phyloP scores from a whole-genome alignment of 768 basidiomycete species.

The Floccularia luteovirens region DNA sequence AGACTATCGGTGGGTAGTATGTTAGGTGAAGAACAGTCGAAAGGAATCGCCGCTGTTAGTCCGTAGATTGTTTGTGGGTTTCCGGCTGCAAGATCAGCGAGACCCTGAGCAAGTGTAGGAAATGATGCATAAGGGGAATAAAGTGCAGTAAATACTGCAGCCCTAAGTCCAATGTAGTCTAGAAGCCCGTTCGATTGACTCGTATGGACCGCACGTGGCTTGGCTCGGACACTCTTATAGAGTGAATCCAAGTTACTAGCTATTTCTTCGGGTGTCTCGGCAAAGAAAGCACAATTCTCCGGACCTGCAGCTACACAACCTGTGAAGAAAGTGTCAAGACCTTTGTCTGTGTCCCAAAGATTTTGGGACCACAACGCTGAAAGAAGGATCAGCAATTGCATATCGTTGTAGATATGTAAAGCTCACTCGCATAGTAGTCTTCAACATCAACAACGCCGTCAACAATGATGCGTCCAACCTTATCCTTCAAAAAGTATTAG shows the following conservation, averaged over 20 bases:
- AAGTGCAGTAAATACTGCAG: conserved; percentile 20
- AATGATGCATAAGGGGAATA: conserved; percentile 27
- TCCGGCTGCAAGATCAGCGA: conserved; percentile 25
- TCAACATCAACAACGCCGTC: conserved; percentile 34
- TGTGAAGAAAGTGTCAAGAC: conserved; percentile 23
- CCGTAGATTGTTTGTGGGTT: conserved; percentile 19
- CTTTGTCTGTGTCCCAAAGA: conserved; percentile 28
- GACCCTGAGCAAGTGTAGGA: conserved; percentile 21
- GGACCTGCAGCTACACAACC: conserved; percentile 30
- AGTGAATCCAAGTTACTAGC: conserved; percentile 24
- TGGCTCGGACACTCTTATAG: conserved; percentile 18
- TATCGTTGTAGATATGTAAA: neutral
- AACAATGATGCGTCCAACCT: conserved; percentile 27
- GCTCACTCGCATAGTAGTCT: conserved; percentile 27
- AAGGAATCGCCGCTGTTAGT: conserved; percentile 9
- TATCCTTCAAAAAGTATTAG: conserved; percentile 16
- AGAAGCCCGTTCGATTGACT: conserved; percentile 24
- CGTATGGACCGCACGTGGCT: conserved; percentile 25
- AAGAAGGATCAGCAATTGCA: neutral
- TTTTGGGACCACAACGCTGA: conserved; percentile 26
- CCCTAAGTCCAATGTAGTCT: conserved; percentile 23
- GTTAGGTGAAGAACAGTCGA: conserved; percentile 22
- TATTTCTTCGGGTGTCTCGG: conserved; percentile 23
- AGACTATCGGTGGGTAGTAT: conserved; percentile 3
- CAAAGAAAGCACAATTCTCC: conserved; percentile 26